A percentile compares a stretch with the other conserved stretches of the same genome.
These are phyloP conservation scores for Helminthosporium solani DNA, from an alignment of 2,329 filamentous ascomycete species.

Conservation along the genomic window DNA sequence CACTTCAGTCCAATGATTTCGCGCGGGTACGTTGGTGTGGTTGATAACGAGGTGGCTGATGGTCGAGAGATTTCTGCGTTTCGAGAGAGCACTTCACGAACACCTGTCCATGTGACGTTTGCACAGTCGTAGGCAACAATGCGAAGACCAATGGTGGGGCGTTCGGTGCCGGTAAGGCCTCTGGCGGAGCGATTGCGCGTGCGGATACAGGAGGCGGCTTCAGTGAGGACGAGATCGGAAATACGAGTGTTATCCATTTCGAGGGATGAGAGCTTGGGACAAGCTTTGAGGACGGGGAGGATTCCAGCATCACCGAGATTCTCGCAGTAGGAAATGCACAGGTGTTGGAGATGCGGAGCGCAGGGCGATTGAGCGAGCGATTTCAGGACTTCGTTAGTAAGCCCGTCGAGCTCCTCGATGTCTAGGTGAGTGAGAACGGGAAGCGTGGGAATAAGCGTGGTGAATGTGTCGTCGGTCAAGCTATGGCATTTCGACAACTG, in stretches of 20 bases:
- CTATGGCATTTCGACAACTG: constrained; percentile 76
- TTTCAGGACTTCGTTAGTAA: constrained; percentile 75
- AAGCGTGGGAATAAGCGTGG: constrained; percentile 70
- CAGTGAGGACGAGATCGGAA: constrained; percentile 79
- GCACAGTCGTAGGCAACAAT: constrained; percentile 89
- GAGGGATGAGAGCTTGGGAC: constrained; percentile 66
- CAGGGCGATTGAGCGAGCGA: constrained; percentile 77
- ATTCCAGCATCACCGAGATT: constrained; percentile 79
- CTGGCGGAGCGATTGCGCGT: constrained; percentile 57
- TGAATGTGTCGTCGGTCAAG: constrained; percentile 72
- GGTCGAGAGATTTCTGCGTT: constrained; percentile 72
- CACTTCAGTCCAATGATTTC: constrained; percentile 87
- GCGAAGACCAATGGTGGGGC: constrained; percentile 60
- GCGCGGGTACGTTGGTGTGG: constrained; percentile 61
- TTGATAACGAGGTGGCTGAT: constrained; percentile 26
- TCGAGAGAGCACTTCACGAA: constrained; percentile 80
- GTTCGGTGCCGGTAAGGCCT: constrained; percentile 28
- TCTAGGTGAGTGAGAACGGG: constrained; percentile 83
- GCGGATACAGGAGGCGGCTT: constrained; percentile 79
- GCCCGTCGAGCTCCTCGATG: constrained; percentile 75
- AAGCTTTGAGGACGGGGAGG: constrained; percentile 76
- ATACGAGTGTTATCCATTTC: constrained; percentile 94
- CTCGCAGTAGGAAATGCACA: constrained; percentile 90
- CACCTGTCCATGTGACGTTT: constrained; percentile 88
- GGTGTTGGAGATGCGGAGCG: constrained; percentile 68